These are phyloP conservation scores for Kuraishia ogatae DNA, from an alignment of 805 yeast species.

Conservation along the genomic window DNA sequence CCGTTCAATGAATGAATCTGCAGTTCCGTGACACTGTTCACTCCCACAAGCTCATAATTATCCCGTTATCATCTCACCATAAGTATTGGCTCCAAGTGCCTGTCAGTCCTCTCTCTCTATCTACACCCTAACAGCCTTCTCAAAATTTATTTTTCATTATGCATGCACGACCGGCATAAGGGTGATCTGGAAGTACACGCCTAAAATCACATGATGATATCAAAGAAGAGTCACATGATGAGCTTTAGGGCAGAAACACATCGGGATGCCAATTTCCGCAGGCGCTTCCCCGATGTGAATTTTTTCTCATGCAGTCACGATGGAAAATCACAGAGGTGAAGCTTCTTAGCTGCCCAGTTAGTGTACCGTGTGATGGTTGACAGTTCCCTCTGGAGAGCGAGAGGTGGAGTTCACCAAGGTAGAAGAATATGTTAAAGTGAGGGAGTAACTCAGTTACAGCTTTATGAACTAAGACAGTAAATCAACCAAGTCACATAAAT, in stretches of 20 bases:
- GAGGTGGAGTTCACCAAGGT: not conserved
- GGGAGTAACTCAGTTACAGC: not conserved
- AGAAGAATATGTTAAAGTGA: not conserved
- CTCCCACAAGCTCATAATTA: too few species aligned
- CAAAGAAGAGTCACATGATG: not conserved
- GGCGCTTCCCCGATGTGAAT: not conserved
- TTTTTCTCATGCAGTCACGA: not conserved
- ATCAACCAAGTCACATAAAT: not conserved
- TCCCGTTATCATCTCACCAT: not conserved
- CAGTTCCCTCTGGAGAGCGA: not conserved
- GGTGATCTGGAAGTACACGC: not conserved
- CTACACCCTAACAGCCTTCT: not conserved
- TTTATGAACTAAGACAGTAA: not conserved
- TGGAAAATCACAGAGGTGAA: not conserved
- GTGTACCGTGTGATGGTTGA: not conserved
- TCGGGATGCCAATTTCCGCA: not conserved
- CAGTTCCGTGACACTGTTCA: too few species aligned
- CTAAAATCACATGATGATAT: not conserved
- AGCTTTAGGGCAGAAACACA: not conserved
- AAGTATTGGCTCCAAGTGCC: not conserved
- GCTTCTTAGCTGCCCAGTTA: not conserved
- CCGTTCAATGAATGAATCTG: too few species aligned
- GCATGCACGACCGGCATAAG: not conserved
- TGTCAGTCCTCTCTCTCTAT: not conserved
- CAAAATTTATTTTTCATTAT: not conserved